Evolutionary conservation across 306 rosid genomes (phyloP), one percentile per base, ranked within the genome.

Genomic region (Medicago ruthenica): DNA sequence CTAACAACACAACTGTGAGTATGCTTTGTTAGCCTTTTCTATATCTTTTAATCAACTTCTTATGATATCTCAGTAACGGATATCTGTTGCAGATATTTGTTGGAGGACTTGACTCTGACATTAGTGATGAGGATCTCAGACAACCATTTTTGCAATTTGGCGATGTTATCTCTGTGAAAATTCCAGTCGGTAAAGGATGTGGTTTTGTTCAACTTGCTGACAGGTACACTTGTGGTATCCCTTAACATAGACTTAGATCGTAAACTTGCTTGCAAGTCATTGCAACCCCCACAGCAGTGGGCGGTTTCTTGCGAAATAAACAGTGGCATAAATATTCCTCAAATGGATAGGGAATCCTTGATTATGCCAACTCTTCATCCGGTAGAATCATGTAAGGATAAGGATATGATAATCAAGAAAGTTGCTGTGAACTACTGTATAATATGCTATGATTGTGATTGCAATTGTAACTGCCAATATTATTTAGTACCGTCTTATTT

Each of bases 81-180:
- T 71, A 15, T 48, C 71, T 75, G 71, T 62, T 83, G 54, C 82
- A 95, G 99, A 92, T 95, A 78, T 95, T 95, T 85, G 99, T 95
- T 78, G 99, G 99, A 37, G 99, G 99, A 67, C 97, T 95, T 70
- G 99, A 92, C 85, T 92, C 99, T 80, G 99, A 95, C 78, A 89
- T 85, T 37, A 78, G 80, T 74, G 99, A 95, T 70, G 97, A 95
- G 71, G 97, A 89, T 79, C 99, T 95, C 47, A 86, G 92, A 84
- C 99, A 89, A 64, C 89, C 96, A 37, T 95, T 95, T 87, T 87
- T 88, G 76, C 88, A 90, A 67, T 95, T 86, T 55, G 99, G 99
- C 45, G 99, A 90, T 64, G 89, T 95, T 84, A 73, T 92, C 76
- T 95, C 99, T 20, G 97, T 95, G 79, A 95, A 95, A 79, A 95